These are phyloP conservation scores for Claviceps africana DNA, from an alignment of 2,329 filamentous ascomycete species.

Conservation along the genomic window DNA sequence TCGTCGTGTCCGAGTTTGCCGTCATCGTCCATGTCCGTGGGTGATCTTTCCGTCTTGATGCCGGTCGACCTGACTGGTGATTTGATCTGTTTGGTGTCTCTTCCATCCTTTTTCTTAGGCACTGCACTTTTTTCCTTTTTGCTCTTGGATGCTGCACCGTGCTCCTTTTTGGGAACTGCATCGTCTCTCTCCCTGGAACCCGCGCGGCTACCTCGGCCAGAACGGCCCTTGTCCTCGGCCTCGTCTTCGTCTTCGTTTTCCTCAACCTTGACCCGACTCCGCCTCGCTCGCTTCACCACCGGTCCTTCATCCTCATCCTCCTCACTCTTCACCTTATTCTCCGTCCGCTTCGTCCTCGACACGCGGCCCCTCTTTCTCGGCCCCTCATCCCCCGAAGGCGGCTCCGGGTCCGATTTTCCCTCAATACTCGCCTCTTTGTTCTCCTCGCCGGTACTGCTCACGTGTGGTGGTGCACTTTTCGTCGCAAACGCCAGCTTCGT, in stretches of 20 bases:
- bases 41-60: slow-evolving; percentile 9
- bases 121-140: slow-evolving; percentile 11
- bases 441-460: slow-evolving; percentile 13
- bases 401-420: slow-evolving; percentile 24
- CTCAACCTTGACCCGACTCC: slow-evolving; percentile 31
- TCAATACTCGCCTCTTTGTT: slow-evolving; percentile 18
- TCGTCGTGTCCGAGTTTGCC: slow-evolving; percentile 13
- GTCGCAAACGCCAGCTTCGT: slow-evolving; percentile 65
- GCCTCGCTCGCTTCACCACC: slow-evolving; percentile 42
- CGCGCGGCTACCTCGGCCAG: background rate
- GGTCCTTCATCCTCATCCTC: slow-evolving; percentile 43
- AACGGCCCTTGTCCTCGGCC: background rate
- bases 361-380: slow-evolving; percentile 32
- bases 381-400: slow-evolving; percentile 17
- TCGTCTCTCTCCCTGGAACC: background rate
- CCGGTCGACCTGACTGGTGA: background rate
- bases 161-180: background rate
- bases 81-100: slow-evolving; percentile 1
- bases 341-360: slow-evolving; percentile 6
- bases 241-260: slow-evolving; percentile 36
- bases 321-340: slow-evolving; percentile 14
- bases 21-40: slow-evolving; percentile 14
- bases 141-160: background rate
- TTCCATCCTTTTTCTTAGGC: slow-evolving; percentile 12
- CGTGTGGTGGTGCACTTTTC: slow-evolving; percentile 26